Base-by-base conservation (phyloP, 768 basidiomycete species). In the Boletus tylopilopsis region DNA sequence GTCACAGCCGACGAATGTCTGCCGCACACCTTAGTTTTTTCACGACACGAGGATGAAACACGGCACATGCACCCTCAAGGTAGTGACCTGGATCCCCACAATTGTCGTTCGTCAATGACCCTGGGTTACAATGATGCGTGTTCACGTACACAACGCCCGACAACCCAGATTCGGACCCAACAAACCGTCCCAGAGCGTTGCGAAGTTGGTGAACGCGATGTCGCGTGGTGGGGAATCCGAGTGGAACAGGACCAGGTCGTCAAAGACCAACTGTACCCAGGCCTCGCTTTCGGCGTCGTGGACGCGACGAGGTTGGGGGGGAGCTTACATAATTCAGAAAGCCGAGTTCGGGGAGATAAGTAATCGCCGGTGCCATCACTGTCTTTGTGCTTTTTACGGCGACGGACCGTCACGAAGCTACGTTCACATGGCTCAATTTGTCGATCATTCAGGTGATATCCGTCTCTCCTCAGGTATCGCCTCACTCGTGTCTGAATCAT, bases 1-100 rank as follows among this genome's bases (percentile, higher is more conserved):
- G 75, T 78, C 57, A 73, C 72, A 36, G 71, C 74, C n/a, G 76
- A 77, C 4, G 79, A 79, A 52, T 80, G 77, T 6, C 78, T 78
- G 49, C 38, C 12, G 2, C 9, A 7, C 11, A 8, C 13, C 15
- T 10, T 18, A 24, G n/a, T n/a, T n/a, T n/a, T n/a, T 9, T 6
- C 2, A 41, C 2, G 24, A 30, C 24, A n/a, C n/a, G n/a, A 29
- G 8, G 1, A n/a, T 2, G 13, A 42, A 45, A n/a, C n/a, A n/a
- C n/a, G n/a, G n/a, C 22, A 3, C 4, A 2, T 24, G 62, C 74
- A 41, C 49, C 79, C 55, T 79, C 78, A 50, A 80, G 81, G 41
- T 71, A 71, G 55, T 76, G 76, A 30, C 75, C 74, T 3, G 75
- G 73, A 44, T 77, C 75, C 39, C 47, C 25, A 49, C 76, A 77